Evolutionary conservation across 495 filamentous ascomycete genomes (phyloP).

Genomic region (Tuber brumale): DNA sequence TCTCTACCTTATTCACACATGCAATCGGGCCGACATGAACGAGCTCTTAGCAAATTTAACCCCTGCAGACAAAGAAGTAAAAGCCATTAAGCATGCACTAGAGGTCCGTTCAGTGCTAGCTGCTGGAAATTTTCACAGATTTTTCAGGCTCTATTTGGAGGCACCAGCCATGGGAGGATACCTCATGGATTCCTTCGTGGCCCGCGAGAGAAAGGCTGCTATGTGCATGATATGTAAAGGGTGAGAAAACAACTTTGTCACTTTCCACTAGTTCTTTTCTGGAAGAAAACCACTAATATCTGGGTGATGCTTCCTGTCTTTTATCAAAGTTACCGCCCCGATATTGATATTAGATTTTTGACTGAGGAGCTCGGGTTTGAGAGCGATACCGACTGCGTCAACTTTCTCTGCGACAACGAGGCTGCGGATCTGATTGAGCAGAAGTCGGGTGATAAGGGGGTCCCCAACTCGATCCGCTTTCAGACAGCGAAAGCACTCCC

Average conservation of each 20-base stretch:
- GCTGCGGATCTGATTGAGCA: constrained; percentile 73
- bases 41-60: constrained; percentile 97
- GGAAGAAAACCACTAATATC: constrained; percentile 22
- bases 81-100: constrained; percentile 81
- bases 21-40: constrained; percentile 97
- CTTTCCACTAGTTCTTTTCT: constrained; percentile 13
- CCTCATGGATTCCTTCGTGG: constrained; percentile 98
- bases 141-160: constrained; percentile 90
- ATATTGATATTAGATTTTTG: constrained; percentile 81
- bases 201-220: constrained; percentile 83
- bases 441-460: constrained; percentile 53
- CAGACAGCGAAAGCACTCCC: constrained; percentile 65
- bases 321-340: constrained; percentile 70
- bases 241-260: constrained; percentile 55
- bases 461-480: constrained; percentile 54
- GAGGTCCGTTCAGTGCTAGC: constrained; percentile 85
- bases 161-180: constrained; percentile 97
- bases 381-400: constrained; percentile 78
- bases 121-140: constrained; percentile 90
- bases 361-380: constrained; percentile 95
- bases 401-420: constrained; percentile 74
- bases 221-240: constrained; percentile 85
- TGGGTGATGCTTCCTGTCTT: constrained; percentile 16
- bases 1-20: constrained; percentile 98
- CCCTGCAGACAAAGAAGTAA: constrained; percentile 79